phyloP scores from a whole-genome alignment of 2,329 filamentous ascomycete genomes.

The Mariannaea sp. region DNA sequence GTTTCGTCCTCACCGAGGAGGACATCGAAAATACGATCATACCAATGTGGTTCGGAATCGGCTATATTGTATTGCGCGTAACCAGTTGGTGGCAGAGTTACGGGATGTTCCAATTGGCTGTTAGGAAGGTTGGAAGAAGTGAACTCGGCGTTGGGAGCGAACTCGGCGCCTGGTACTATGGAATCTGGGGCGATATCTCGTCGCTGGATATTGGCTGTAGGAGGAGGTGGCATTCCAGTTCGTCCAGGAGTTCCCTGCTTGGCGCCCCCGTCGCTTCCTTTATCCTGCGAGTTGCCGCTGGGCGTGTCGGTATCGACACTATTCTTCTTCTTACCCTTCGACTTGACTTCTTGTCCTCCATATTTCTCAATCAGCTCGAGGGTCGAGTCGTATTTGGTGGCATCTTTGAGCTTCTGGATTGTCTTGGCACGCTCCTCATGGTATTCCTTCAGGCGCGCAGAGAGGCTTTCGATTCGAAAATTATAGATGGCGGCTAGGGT shows the following conservation, averaged over 20 bases:
- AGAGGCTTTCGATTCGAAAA: conserved; percentile 75
- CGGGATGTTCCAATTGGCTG: conserved; percentile 24
- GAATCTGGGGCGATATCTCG: conserved; percentile 37
- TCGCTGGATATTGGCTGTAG: conserved; percentile 66
- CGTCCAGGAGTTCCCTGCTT: conserved; percentile 40
- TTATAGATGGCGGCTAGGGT: conserved; percentile 74
- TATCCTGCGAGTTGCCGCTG: conserved; percentile 18
- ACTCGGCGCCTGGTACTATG: conserved; percentile 61
- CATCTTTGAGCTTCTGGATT: conserved; percentile 91
- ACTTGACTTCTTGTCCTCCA: conserved; percentile 66
- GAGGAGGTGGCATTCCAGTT: conserved; percentile 60
- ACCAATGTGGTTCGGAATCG: conserved; percentile 71
- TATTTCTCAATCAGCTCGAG: conserved; percentile 94
- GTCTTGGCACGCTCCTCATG: conserved; percentile 81
- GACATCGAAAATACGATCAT: conserved; percentile 90
- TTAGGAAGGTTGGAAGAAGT: conserved; percentile 44
- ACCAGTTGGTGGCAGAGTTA: conserved; percentile 7
- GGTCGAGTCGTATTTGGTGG: conserved; percentile 95
- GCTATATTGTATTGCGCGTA: conserved; percentile 28
- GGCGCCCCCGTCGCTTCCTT: conserved; percentile 23
- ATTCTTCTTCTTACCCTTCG: conserved; percentile 41
- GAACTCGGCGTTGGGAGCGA: conserved; percentile 70
- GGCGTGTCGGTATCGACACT: conserved; percentile 19
- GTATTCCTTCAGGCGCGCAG: conserved; percentile 71
- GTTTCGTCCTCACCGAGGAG: conserved; percentile 95